Conservation (phyloP, 148 eudicot species). For the Camellia japonica region DNA sequence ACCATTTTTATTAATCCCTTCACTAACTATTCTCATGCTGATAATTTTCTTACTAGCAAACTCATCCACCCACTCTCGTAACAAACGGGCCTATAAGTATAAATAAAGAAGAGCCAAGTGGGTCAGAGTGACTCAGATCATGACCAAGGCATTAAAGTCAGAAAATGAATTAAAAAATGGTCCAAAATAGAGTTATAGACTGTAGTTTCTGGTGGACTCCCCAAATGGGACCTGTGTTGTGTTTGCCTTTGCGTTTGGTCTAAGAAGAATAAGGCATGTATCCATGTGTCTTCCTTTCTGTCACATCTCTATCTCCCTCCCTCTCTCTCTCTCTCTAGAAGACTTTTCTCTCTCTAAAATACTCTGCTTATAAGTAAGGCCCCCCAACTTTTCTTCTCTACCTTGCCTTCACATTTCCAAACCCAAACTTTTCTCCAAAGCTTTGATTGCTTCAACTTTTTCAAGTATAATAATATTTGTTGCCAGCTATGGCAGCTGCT, state of each 20-base stretch:
- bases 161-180: not conserved
- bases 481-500: slow-evolving; percentile 5
- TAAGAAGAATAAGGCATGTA: no score
- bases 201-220: no score
- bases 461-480: not conserved
- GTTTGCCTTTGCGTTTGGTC: not conserved
- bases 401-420: not conserved
- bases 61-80: no score
- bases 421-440: not conserved
- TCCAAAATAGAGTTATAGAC: not conserved
- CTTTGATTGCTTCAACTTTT: not conserved
- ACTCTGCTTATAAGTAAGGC: slow-evolving; percentile 10
- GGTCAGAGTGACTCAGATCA: not conserved
- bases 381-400: not conserved
- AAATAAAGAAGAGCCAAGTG: no score
- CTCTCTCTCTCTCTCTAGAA: not conserved
- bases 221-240: not conserved
- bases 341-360: not conserved
- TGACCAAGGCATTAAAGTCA: not conserved
- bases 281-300: no score
- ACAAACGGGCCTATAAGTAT: no score
- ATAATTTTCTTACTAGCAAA: no score
- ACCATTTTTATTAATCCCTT: no score
- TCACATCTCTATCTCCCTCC: not conserved
- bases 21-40: no score